These are phyloP conservation scores for Amyloporia xantha DNA, from an alignment of 768 basidiomycete genomes.

Conservation along the genomic window DNA sequence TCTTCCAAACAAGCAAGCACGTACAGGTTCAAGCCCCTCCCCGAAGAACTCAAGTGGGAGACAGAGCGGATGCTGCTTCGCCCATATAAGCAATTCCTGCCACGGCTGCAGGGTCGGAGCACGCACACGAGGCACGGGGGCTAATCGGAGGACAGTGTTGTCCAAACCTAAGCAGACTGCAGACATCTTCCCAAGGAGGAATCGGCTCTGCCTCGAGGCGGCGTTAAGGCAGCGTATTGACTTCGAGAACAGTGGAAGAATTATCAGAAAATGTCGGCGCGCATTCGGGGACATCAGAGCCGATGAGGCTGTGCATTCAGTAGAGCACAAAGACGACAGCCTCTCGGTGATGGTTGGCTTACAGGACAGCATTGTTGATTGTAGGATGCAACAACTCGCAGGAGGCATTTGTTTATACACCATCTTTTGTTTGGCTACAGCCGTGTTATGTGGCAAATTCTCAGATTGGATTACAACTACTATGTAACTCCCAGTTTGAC, in stretches of 20 bases:
- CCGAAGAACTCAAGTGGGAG: neutral
- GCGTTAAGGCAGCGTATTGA: constrained; percentile 1
- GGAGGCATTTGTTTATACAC: too few relatives aligned
- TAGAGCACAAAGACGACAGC: neutral
- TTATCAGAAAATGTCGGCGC: neutral
- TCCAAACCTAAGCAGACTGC: neutral
- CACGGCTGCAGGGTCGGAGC: neutral
- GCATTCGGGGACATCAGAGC: neutral
- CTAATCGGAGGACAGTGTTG: constrained; percentile 6
- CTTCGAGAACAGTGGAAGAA: constrained; percentile 1
- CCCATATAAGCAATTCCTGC: constrained; percentile 1
- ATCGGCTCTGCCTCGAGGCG: constrained; percentile 10
- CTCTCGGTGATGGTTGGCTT: neutral
- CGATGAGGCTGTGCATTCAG: neutral
- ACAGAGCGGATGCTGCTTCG: neutral
- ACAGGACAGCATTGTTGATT: neutral
- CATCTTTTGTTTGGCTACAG: neutral
- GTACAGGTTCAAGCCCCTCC: neutral
- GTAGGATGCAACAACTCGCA: too few relatives aligned
- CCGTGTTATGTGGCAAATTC: too few relatives aligned
- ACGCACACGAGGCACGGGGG: constrained; percentile 11
- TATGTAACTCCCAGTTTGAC: too few relatives aligned
- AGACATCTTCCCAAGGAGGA: constrained; percentile 4
- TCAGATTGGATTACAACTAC: too few relatives aligned
- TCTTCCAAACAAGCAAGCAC: neutral